These are phyloP conservation scores for Chrysosphaeria jannelii DNA, from an alignment of 2,329 filamentous ascomycete species.

Conservation along the genomic window DNA sequence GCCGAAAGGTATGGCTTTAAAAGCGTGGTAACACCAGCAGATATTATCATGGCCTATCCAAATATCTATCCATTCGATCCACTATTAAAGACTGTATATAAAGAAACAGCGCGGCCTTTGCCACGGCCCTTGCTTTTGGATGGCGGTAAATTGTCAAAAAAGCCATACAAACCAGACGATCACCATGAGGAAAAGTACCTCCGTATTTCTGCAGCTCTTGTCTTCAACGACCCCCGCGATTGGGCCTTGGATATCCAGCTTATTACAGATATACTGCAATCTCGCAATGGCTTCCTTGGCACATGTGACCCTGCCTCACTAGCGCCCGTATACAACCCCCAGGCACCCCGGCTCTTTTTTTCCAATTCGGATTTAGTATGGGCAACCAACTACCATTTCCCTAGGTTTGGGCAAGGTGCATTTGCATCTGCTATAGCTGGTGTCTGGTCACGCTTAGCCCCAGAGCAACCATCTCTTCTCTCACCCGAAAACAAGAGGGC, in stretches of 20 bases:
- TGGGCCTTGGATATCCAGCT: conserved; percentile 79
- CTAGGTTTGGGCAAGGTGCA: conserved; percentile 71
- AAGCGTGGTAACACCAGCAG: conserved; percentile 58
- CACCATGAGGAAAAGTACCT: conserved; percentile 18
- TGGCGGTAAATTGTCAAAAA: conserved; percentile 8
- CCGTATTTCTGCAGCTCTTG: conserved; percentile 60
- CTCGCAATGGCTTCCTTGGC: conserved; percentile 46
- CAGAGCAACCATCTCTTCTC: conserved; percentile 21
- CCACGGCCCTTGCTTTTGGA: conserved; percentile 16
- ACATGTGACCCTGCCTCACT: conserved; percentile 27
- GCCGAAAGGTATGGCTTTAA: conserved; percentile 54
- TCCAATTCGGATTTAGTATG: conserved; percentile 77
- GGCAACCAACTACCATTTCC: conserved; percentile 59
- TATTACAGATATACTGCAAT: conserved; percentile 58
- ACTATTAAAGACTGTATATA: conserved; percentile 31
- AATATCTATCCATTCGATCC: conserved; percentile 61
- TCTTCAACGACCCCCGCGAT: conserved; percentile 88
- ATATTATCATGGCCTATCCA: conserved; percentile 47
- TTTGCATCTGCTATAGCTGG: conserved; percentile 62
- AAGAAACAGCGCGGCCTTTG: conserved; percentile 22
- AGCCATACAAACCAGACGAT: conserved; percentile 1
- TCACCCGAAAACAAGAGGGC: conserved; percentile 10
- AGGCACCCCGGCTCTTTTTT: conserved; percentile 58
- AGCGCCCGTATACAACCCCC: conserved; percentile 29
- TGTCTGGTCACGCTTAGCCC: conserved; percentile 45